Conservation (phyloP, 2,329 filamentous ascomycete genomes). For the Ploettnerulaceae sp. region DNA sequence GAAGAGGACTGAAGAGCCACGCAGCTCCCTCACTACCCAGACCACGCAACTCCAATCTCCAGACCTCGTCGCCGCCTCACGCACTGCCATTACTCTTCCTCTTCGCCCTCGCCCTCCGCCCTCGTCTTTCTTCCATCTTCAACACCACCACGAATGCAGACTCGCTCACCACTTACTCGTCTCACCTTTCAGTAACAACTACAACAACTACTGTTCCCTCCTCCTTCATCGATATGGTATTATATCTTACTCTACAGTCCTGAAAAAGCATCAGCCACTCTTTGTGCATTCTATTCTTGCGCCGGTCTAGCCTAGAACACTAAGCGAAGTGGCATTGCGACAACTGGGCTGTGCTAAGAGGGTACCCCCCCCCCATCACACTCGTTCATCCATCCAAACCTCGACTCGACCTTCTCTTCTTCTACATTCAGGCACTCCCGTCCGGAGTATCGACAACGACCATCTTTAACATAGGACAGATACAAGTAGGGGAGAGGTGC, state of each 20-base stretch:
- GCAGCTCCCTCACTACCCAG: too few species aligned
- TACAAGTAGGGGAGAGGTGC: slow-evolving; percentile 15
- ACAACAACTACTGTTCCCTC: too few species aligned
- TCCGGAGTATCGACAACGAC: slow-evolving; percentile 13
- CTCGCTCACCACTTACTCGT: too few species aligned
- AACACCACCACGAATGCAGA: too few species aligned
- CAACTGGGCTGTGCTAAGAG: slow-evolving; percentile 11
- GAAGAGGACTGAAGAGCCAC: too few species aligned
- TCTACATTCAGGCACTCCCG: slow-evolving; percentile 8
- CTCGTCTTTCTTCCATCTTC: too few species aligned
- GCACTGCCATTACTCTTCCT: too few species aligned
- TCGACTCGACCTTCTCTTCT: slow-evolving; percentile 4
- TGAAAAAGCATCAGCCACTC: neutral
- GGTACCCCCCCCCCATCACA: slow-evolving; percentile 3
- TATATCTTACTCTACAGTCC: neutral
- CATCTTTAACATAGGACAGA: slow-evolving; percentile 9
- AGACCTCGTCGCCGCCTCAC: too few species aligned
- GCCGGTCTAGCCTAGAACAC: slow-evolving; percentile 10
- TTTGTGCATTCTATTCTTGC: slow-evolving; percentile 12
- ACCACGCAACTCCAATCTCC: too few species aligned
- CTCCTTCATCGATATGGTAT: too few species aligned
- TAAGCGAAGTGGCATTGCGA: slow-evolving; percentile 14
- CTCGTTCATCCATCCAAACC: slow-evolving; percentile 13
- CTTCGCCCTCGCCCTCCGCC: too few species aligned
- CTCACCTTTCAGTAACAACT: too few species aligned